Percentiles rank a stretch among this genome's conserved stretches.
Conservation (phyloP, 129 eudicot species). For the Smallanthus sonchifolius region DNA sequence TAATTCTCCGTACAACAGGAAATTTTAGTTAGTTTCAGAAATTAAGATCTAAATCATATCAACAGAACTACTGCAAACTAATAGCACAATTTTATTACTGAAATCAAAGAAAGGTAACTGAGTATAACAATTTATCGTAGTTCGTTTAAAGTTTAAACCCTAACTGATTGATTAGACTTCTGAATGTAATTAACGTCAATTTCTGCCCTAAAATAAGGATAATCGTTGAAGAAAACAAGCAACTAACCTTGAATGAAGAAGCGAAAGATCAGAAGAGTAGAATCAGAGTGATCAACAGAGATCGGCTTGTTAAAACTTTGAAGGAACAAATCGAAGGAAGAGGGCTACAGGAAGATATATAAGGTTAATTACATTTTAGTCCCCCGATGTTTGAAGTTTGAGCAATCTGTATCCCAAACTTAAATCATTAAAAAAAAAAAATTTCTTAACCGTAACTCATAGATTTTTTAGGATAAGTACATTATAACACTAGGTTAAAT, state of each 20-base stretch:
- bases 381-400: constrained; percentile 1
- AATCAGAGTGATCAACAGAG: constrained; percentile 20
- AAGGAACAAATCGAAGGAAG: neutral
- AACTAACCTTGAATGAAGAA: constrained; percentile 13
- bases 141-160: constrained; percentile 17
- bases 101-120: neutral
- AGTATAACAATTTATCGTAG: neutral
- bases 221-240: neutral
- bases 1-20: too few species aligned
- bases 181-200: neutral
- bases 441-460: too few species aligned
- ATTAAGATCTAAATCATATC: neutral
- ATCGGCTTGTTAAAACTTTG: neutral
- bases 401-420: neutral
- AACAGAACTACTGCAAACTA: neutral
- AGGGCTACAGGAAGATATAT: neutral
- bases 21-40: neutral
- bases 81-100: neutral
- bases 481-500: too few species aligned
- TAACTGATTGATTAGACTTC: constrained; percentile 5
- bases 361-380: neutral
- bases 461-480: too few species aligned
- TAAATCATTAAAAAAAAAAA: too few species aligned
- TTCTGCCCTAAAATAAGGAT: neutral
- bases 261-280: constrained; percentile 18